These are phyloP conservation scores for Aureobasidium sp. DNA, from an alignment of 2,329 filamentous ascomycete species.

Conservation along the genomic window DNA sequence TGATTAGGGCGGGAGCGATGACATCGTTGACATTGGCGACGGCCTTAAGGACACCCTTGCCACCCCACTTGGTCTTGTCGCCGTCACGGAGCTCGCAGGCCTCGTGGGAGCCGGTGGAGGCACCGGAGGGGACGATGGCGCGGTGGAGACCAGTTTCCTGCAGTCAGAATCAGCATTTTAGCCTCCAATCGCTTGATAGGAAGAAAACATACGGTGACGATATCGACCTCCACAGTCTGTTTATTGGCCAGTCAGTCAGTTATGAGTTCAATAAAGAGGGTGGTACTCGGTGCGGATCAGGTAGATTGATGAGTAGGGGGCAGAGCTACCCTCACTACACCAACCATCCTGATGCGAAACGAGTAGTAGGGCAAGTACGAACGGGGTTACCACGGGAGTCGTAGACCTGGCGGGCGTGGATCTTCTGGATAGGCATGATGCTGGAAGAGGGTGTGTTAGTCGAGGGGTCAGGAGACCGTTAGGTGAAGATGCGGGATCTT, in stretches of 20 bases:
- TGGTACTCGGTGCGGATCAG: conserved; percentile 48
- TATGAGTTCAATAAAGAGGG: conserved; percentile 29
- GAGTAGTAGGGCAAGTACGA: too few species aligned
- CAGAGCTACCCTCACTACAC: too few species aligned
- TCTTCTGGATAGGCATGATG: conserved; percentile 60
- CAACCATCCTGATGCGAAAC: too few species aligned
- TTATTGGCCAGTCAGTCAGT: neutral
- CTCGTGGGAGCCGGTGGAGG: conserved; percentile 65
- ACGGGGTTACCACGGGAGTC: conserved; percentile 91
- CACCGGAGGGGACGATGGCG: conserved; percentile 93
- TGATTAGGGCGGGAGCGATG: conserved; percentile 48
- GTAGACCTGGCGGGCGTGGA: conserved; percentile 70
- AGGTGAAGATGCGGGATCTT: neutral
- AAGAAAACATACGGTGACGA: neutral
- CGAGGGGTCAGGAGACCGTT: neutral
- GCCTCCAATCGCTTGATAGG: too few species aligned
- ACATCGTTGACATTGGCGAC: conserved; percentile 48
- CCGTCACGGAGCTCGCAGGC: conserved; percentile 42
- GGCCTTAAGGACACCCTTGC: conserved; percentile 49
- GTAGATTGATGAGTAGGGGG: too few species aligned
- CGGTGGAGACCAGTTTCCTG: conserved; percentile 86
- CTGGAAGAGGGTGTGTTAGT: conserved; percentile 6
- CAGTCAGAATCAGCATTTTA: too few species aligned
- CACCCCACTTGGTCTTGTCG: conserved; percentile 45
- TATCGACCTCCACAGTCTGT: too few species aligned